Percentiles rank a stretch among this genome's conserved stretches.
Evolutionary conservation across 2,329 filamentous ascomycete species (phyloP).

Genomic region (Aspergillus eucalypticola): DNA sequence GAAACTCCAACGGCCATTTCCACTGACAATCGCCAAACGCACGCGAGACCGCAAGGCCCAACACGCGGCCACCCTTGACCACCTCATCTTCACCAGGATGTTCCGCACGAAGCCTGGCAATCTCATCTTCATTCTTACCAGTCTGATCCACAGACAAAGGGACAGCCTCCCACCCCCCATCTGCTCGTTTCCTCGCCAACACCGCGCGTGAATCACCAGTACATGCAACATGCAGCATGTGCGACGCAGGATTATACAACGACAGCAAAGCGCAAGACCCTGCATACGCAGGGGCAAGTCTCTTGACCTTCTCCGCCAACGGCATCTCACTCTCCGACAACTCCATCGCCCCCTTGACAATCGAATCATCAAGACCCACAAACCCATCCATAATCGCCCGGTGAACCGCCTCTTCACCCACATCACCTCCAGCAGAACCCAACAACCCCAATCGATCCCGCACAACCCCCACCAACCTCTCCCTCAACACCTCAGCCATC

Average conservation of each 20-base stretch:
- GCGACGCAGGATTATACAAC: slow-evolving; percentile 58
- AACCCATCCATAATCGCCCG: slow-evolving; percentile 26
- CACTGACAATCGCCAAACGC: slow-evolving; percentile 69
- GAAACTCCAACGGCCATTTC: slow-evolving; percentile 62
- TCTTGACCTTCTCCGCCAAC: slow-evolving; percentile 26
- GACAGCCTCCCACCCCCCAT: slow-evolving; percentile 53
- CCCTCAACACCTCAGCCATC: slow-evolving; percentile 27
- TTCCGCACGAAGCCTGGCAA: slow-evolving; percentile 54
- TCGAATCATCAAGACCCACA: slow-evolving; percentile 26
- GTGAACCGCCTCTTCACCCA: slow-evolving; percentile 21
- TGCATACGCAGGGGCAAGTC: slow-evolving; percentile 36
- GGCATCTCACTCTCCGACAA: slow-evolving; percentile 19
- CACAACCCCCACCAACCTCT: slow-evolving; percentile 26
- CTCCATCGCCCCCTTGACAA: slow-evolving; percentile 24
- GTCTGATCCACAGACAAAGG: slow-evolving; percentile 67
- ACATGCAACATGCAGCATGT: slow-evolving; percentile 63
- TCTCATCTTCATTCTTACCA: slow-evolving; percentile 62
- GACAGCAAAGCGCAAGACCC: slow-evolving; percentile 67
- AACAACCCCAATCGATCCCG: slow-evolving; percentile 17
- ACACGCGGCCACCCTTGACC: slow-evolving; percentile 59
- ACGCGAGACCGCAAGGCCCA: slow-evolving; percentile 63
- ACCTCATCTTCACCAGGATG: slow-evolving; percentile 65
- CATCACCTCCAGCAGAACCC: no score
- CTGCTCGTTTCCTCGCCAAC: slow-evolving; percentile 47
- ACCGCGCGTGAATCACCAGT: slow-evolving; percentile 69